Base-by-base conservation (phyloP, 2,329 filamentous ascomycete genomes). In the Coniochaeta sp. region DNA sequence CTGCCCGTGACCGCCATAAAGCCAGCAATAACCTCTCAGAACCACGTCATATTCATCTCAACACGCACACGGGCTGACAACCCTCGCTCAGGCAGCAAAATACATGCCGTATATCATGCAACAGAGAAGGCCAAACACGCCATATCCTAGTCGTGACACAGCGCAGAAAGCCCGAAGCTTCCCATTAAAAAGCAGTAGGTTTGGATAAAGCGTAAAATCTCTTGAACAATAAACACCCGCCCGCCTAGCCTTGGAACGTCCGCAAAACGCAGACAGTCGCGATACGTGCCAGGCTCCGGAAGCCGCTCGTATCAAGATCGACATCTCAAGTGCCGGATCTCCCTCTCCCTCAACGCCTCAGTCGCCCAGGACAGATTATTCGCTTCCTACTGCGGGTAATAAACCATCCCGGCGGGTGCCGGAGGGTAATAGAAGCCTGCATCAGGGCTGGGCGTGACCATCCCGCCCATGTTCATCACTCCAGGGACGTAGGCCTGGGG, bases 371-470 rank as follows among this genome's bases (percentile, higher is more conserved):
- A 6, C 5, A 26, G 20, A 12, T 9, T 26, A 42, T 6, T 6
- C 4, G 4, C 20, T 50, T 54, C 54, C 73, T 79, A 84, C 65
- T 82, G 79, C 51, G 75, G 71, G 62, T 84, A 86, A 66, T 82
- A 86, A 56, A 83, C 72, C 67, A 82, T 78, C 35, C 77, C 78
- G 32, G 47, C 20, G 35, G 74, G 71, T 3, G 71, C 70, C 50
- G 80, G 81, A 20, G 80, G 74, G 61, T 85, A 86, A 62, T 91
- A 95, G 71, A 87, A 95, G 55, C n/a, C n/a, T n/a, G 76, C 76
- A 65, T 84, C 77, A 61, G 79, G 77, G 62, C 73, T 83, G 56
- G 77, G 80, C 55, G 87, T 87, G 73, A 91, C 86, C 84, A 94
- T 91, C 9, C 87, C 59, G 53, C 86, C 56, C 80, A 91, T 89